Evolutionary conservation across 164 flowering plant genomes (phyloP).

Genomic region (Hamamelis virginiana): DNA sequence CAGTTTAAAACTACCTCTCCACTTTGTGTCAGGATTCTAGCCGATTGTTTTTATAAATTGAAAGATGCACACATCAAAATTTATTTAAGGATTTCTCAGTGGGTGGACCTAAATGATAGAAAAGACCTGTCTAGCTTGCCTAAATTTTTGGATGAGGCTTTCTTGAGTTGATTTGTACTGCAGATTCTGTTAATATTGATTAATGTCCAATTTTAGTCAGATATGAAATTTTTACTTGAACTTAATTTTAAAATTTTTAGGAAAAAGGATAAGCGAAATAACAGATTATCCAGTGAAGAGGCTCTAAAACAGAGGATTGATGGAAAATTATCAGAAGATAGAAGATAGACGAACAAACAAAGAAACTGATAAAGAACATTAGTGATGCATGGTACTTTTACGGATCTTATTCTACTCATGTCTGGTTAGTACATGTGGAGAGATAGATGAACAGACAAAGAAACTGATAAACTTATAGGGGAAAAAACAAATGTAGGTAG

Average conservation of each 20-base stretch:
- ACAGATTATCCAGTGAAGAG: conserved; percentile 8
- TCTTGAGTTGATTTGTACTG: neutral
- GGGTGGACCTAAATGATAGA: neutral
- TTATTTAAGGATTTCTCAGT: neutral
- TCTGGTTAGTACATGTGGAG: too few relatives aligned
- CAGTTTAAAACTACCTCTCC: too few relatives aligned
- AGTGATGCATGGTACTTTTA: too few relatives aligned
- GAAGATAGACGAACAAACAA: too few relatives aligned
- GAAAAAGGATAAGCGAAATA: conserved; percentile 28
- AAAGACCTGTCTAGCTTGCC: neutral
- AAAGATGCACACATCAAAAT: too few relatives aligned
- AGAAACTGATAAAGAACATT: too few relatives aligned
- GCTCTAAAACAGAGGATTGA: conserved; percentile 20
- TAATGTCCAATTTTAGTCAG: neutral
- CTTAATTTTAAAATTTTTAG: conserved; percentile 17
- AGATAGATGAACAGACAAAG: too few relatives aligned
- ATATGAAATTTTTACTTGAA: neutral
- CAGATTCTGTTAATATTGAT: neutral
- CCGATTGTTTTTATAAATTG: too few relatives aligned
- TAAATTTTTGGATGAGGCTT: neutral
- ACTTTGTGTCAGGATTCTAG: too few relatives aligned
- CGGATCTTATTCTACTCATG: too few relatives aligned
- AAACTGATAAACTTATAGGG: too few relatives aligned
- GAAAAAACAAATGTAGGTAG: too few relatives aligned
- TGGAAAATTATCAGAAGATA: conserved; percentile 20